A percentile compares a stretch with the other conserved stretches of the same genome.
Conservation (phyloP, 225 moss, liverwort and hornwort genomes). For the Neckera pumila region DNA sequence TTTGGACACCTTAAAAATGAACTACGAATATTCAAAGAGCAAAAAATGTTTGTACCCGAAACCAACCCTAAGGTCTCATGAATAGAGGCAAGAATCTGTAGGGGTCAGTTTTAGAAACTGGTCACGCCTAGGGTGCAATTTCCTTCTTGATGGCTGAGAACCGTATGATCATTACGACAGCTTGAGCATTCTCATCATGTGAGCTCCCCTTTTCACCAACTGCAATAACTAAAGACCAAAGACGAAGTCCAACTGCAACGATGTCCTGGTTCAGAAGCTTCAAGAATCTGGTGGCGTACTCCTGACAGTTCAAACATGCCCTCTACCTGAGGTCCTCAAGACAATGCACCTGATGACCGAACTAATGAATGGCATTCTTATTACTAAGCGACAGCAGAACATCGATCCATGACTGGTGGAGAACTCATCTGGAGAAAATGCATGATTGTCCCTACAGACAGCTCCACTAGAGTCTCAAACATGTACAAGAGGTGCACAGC, state of each 20-base stretch:
- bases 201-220: not conserved
- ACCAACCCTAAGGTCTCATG: no score
- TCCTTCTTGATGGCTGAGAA: constrained; percentile 31
- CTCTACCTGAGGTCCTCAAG: not conserved
- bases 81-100: not conserved
- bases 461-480: not conserved
- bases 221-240: not conserved
- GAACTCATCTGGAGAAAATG: constrained; percentile 36
- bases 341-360: not conserved
- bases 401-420: constrained; percentile 50
- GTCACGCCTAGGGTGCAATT: not conserved
- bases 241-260: not conserved
- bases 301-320: not conserved
- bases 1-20: no score
- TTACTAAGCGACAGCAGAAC: not conserved
- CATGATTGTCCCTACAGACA: constrained; percentile 23
- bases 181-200: not conserved
- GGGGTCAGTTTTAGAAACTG: no score
- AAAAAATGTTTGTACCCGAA: not conserved
- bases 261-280: not conserved
- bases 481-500: not conserved
- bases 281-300: not conserved
- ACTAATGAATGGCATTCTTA: not conserved
- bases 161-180: constrained; percentile 3
- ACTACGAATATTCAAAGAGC: no score